Conservation (phyloP, 1,139 yeast species). For the Lizanozyma gosingica region DNA sequence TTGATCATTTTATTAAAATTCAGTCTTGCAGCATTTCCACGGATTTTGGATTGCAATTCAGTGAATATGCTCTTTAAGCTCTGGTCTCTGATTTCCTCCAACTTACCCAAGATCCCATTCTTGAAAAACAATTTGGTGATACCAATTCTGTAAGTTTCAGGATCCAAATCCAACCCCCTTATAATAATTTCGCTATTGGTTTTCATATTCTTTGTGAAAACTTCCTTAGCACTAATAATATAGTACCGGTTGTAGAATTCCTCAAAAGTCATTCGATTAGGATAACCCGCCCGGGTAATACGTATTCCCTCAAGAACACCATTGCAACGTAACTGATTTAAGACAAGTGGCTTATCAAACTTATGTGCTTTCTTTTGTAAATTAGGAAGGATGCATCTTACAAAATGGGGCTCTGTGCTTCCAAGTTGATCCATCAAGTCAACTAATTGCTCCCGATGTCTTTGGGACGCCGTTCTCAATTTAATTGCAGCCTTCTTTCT, state of each 20-base stretch:
- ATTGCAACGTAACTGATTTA: conserved; percentile 88
- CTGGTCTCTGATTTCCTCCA: conserved; percentile 72
- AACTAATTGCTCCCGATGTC: conserved; percentile 74
- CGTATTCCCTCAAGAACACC: conserved; percentile 98
- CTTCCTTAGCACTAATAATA: conserved; percentile 42
- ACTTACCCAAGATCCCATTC: conserved; percentile 84
- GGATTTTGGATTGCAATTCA: conserved; percentile 54
- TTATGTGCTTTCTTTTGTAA: conserved; percentile 59
- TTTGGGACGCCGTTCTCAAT: conserved; percentile 78
- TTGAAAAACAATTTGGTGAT: conserved; percentile 85
- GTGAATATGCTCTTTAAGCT: conserved; percentile 50
- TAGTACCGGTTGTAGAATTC: conserved; percentile 73
- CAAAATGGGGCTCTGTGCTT: conserved; percentile 91
- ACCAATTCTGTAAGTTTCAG: conserved; percentile 66
- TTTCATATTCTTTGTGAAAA: conserved; percentile 38
- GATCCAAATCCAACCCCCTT: conserved; percentile 50
- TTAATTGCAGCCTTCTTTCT: conserved; percentile 7
- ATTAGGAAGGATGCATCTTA: conserved; percentile 92
- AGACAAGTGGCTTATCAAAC: conserved; percentile 68
- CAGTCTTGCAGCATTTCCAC: conserved; percentile 58
- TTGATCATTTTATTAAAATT: conserved; percentile 41
- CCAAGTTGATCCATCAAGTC: conserved; percentile 66
- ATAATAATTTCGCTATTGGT: conserved; percentile 65
- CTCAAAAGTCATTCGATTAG: conserved; percentile 78
- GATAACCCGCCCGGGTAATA: conserved; percentile 95